A percentile compares a stretch with the other conserved stretches of the same genome.
Conservation (phyloP, 495 filamentous ascomycete species). For the Podospora pseudoanserina region DNA sequence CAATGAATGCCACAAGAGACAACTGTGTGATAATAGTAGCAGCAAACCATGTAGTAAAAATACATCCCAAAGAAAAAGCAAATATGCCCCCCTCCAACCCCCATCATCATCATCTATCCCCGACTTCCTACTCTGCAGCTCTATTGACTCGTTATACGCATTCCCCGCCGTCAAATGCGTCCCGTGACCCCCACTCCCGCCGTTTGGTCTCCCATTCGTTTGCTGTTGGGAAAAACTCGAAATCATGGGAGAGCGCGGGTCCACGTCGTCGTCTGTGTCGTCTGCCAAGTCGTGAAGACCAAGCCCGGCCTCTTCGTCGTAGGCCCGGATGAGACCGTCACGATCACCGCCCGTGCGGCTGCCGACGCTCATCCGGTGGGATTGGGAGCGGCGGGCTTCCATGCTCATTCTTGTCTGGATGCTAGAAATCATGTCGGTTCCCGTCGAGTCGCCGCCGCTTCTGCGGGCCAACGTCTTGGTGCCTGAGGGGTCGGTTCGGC, state of each 20-base stretch:
- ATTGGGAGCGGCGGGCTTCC: constrained; percentile 68
- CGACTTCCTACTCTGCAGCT: constrained; percentile 41
- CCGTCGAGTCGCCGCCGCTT: constrained; percentile 67
- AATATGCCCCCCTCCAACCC: not conserved
- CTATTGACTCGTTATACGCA: constrained; percentile 39
- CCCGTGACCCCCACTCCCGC: constrained; percentile 21
- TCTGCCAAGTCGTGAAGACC: constrained; percentile 61
- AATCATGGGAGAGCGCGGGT: constrained; percentile 36
- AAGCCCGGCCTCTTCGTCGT: constrained; percentile 70
- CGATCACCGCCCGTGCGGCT: constrained; percentile 63
- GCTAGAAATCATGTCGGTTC: constrained; percentile 86
- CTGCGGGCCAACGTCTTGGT: constrained; percentile 61
- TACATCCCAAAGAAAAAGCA: not conserved
- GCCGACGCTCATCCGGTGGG: constrained; percentile 50
- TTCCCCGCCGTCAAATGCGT: constrained; percentile 18
- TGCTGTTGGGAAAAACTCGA: constrained; percentile 12
- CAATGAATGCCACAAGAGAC: too few relatives aligned
- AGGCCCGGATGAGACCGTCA: constrained; percentile 76
- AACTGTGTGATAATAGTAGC: too few relatives aligned
- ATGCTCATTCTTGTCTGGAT: constrained; percentile 86
- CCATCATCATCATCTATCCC: constrained; percentile 24
- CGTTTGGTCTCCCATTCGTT: constrained; percentile 14
- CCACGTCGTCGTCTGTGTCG: constrained; percentile 62
- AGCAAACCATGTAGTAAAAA: too few relatives aligned
- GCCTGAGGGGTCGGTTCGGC: constrained; percentile 84